Conservation (phyloP, 2,329 filamentous ascomycete species). For the Exutisphaerella laricina region DNA sequence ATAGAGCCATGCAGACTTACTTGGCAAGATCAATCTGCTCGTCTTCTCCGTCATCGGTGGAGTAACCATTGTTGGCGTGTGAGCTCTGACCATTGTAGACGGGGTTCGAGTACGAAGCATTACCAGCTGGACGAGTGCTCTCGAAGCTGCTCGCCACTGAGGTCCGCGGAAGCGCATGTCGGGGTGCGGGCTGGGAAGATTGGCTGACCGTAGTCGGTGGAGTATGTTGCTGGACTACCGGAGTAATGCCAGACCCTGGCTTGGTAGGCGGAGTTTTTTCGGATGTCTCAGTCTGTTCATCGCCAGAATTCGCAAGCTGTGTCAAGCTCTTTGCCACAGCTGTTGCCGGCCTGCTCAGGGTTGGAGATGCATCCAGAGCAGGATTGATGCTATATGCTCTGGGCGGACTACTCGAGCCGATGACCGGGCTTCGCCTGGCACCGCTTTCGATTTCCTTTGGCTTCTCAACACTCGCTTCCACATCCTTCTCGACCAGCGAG, state of each 20-base stretch:
- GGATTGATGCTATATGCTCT: constrained; percentile 16
- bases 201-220: constrained; percentile 22
- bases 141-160: constrained; percentile 21
- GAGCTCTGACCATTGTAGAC: constrained; percentile 6
- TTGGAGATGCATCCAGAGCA: constrained; percentile 30
- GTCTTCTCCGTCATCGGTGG: constrained; percentile 40
- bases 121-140: constrained; percentile 10
- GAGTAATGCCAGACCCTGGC: constrained; percentile 11
- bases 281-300: constrained; percentile 12
- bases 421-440: constrained; percentile 26
- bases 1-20: constrained; percentile 31
- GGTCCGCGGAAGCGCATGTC: constrained; percentile 20
- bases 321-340: constrained; percentile 31
- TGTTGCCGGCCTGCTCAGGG: constrained; percentile 28
- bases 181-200: constrained; percentile 13
- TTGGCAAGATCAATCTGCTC: constrained; percentile 47
- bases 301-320: constrained; percentile 20
- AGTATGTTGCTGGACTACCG: constrained; percentile 21
- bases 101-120: constrained; percentile 9
- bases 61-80: constrained; percentile 22
- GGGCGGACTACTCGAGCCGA: constrained; percentile 33
- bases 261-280: constrained; percentile 20
- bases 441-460: constrained; percentile 18
- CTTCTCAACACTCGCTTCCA: constrained; percentile 12
- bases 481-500: constrained; percentile 16